These are phyloP conservation scores for Musa acuminata DNA, from an alignment of 176 grass and related monocot species.

Conservation along the genomic window DNA sequence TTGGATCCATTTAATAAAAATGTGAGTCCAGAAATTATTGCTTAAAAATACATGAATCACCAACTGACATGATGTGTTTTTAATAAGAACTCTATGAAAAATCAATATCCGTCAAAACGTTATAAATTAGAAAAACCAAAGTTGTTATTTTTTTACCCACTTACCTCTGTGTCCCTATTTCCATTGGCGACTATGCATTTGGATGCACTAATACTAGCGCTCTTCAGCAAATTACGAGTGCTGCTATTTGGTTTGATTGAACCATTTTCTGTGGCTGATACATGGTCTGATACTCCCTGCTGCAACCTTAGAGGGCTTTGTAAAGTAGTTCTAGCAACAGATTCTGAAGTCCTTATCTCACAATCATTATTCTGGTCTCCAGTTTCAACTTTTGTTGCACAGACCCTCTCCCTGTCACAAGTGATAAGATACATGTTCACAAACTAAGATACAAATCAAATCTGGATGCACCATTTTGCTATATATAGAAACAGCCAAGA, in stretches of 20 bases:
- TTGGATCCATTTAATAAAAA: too few relatives aligned
- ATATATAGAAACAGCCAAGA: neutral
- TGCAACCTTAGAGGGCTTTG: slow-evolving; percentile 46
- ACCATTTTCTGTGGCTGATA: slow-evolving; percentile 23
- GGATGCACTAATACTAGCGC: slow-evolving; percentile 90
- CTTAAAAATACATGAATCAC: too few relatives aligned
- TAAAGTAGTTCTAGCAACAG: slow-evolving; percentile 34
- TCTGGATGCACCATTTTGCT: neutral
- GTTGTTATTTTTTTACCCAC: neutral
- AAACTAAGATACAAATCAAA: neutral
- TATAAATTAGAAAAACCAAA: slow-evolving; percentile 16
- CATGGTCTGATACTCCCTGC: slow-evolving; percentile 15
- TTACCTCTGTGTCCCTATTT: slow-evolving; percentile 57
- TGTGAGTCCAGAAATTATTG: too few relatives aligned
- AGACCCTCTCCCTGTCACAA: slow-evolving; percentile 72
- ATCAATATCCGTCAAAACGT: slow-evolving; percentile 3
- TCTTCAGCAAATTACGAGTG: slow-evolving; percentile 64
- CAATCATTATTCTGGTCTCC: slow-evolving; percentile 43
- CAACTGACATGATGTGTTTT: neutral
- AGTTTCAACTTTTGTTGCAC: slow-evolving; percentile 40
- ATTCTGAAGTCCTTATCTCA: slow-evolving; percentile 44
- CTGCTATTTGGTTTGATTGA: slow-evolving; percentile 25
- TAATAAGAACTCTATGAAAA: neutral
- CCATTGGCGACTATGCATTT: slow-evolving; percentile 51
- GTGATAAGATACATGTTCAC: neutral